A percentile compares a stretch with the other conserved stretches of the same genome.
Conservation (phyloP, 495 filamentous ascomycete genomes). For the Pyrenula aspistea region DNA sequence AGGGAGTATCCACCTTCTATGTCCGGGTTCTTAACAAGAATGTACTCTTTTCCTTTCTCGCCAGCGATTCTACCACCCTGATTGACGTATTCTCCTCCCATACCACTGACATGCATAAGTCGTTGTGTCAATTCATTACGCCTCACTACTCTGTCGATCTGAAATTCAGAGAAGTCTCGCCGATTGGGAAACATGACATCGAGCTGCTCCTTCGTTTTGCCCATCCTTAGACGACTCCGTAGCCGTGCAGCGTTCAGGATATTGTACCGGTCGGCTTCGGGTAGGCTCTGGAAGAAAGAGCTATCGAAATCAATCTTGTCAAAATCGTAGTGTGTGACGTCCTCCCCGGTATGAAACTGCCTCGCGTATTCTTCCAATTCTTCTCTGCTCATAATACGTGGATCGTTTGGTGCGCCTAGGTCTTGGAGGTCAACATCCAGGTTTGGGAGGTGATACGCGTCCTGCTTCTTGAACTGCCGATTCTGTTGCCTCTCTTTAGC, state of each 20-base stretch:
- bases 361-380: conserved; percentile 86
- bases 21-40: conserved; percentile 86
- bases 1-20: conserved; percentile 96
- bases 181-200: conserved; percentile 93
- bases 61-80: conserved; percentile 65
- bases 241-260: conserved; percentile 89
- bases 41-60: conserved; percentile 85
- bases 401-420: conserved; percentile 86
- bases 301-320: conserved; percentile 96
- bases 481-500: conserved; percentile 58
- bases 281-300: conserved; percentile 82
- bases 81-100: conserved; percentile 62
- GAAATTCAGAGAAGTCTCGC: conserved; percentile 94
- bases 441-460: conserved; percentile 88
- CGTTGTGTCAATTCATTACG: conserved; percentile 92
- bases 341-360: conserved; percentile 85
- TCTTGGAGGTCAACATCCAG: conserved; percentile 59
- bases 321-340: conserved; percentile 97
- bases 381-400: conserved; percentile 85
- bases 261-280: conserved; percentile 86
- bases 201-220: conserved; percentile 88
- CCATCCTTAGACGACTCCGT: conserved; percentile 82
- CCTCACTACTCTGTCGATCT: conserved; percentile 86
- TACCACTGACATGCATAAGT: conserved; percentile 88
- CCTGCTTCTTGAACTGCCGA: conserved; percentile 77